Evolutionary conservation across 2,329 filamentous ascomycete species (phyloP).

Genomic region (Calonectria crousiana): DNA sequence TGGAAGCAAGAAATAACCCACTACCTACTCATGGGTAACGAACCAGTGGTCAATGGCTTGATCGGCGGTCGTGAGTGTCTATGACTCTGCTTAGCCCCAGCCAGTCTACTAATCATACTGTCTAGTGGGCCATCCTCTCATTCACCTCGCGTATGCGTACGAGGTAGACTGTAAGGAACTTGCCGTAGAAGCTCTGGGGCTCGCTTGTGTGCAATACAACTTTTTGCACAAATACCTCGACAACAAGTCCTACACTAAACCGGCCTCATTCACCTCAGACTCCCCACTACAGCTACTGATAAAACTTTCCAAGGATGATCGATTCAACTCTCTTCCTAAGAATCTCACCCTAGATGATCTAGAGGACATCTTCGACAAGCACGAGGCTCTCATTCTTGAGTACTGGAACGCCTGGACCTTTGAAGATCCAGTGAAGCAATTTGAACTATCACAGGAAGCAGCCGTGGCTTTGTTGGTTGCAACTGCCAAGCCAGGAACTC

Average conservation of each 20-base stretch:
- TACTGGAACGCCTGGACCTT: slow-evolving; percentile 94
- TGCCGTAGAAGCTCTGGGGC: slow-evolving; percentile 86
- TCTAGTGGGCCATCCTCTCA: slow-evolving; percentile 88
- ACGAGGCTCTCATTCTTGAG: slow-evolving; percentile 79
- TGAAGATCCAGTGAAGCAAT: slow-evolving; percentile 77
- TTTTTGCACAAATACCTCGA: slow-evolving; percentile 78
- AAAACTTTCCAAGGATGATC: slow-evolving; percentile 75
- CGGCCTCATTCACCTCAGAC: slow-evolving; percentile 69
- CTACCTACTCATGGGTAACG: slow-evolving; percentile 79
- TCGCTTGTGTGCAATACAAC: slow-evolving; percentile 71
- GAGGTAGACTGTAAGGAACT: slow-evolving; percentile 88
- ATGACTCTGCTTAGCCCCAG: background rate
- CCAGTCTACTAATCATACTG: slow-evolving; percentile 33
- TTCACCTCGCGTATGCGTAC: slow-evolving; percentile 94
- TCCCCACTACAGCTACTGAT: slow-evolving; percentile 78
- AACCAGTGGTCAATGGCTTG: slow-evolving; percentile 85
- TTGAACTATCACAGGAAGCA: slow-evolving; percentile 76
- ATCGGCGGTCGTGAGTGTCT: slow-evolving; percentile 77
- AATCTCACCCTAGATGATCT: slow-evolving; percentile 73
- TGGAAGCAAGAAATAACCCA: slow-evolving; percentile 84
- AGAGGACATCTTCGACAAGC: slow-evolving; percentile 73
- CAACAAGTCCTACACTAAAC: slow-evolving; percentile 76
- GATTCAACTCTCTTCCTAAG: slow-evolving; percentile 76
- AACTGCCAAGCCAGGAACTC: slow-evolving; percentile 67
- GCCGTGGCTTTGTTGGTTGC: slow-evolving; percentile 73